Evolutionary conservation across 2,329 filamentous ascomycete species (phyloP).

Genomic region (Colletotrichum echinochloae): DNA sequence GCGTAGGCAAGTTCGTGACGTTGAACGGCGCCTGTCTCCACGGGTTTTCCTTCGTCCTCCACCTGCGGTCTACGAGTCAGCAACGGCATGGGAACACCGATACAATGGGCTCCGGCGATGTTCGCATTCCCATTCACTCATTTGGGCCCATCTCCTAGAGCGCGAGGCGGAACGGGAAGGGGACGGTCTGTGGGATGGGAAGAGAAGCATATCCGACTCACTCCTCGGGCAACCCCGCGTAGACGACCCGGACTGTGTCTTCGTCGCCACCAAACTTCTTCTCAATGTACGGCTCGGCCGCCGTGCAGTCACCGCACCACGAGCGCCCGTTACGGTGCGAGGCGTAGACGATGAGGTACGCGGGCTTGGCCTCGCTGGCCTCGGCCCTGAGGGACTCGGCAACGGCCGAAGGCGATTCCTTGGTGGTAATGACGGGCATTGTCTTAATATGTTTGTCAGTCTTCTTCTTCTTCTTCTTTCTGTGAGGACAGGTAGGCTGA

Average conservation of each 20-base stretch:
- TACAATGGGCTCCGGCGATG: background rate
- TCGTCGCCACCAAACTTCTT: constrained; percentile 35
- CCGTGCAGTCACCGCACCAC: constrained; percentile 37
- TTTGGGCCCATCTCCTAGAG: background rate
- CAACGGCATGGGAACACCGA: background rate
- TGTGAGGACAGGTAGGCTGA: background rate
- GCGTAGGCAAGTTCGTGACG: constrained; percentile 35
- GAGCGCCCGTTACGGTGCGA: constrained; percentile 35
- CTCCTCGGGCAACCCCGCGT: constrained; percentile 38
- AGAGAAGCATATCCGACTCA: constrained; percentile 8
- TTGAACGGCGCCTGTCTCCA: constrained; percentile 40
- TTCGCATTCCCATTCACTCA: too few species aligned
- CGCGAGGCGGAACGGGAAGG: background rate
- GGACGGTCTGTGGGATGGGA: background rate
- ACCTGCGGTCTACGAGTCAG: background rate
- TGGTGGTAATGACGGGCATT: constrained; percentile 37
- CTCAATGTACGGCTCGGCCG: constrained; percentile 39
- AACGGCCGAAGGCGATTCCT: constrained; percentile 30
- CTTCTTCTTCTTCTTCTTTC: background rate
- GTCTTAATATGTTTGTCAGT: background rate
- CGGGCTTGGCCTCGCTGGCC: constrained; percentile 34
- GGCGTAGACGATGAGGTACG: constrained; percentile 38
- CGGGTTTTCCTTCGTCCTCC: constrained; percentile 37
- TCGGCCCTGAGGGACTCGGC: constrained; percentile 33
- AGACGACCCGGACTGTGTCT: constrained; percentile 30